phyloP scores from a whole-genome alignment of 768 basidiomycete species.

The Naganishia kalamii region DNA sequence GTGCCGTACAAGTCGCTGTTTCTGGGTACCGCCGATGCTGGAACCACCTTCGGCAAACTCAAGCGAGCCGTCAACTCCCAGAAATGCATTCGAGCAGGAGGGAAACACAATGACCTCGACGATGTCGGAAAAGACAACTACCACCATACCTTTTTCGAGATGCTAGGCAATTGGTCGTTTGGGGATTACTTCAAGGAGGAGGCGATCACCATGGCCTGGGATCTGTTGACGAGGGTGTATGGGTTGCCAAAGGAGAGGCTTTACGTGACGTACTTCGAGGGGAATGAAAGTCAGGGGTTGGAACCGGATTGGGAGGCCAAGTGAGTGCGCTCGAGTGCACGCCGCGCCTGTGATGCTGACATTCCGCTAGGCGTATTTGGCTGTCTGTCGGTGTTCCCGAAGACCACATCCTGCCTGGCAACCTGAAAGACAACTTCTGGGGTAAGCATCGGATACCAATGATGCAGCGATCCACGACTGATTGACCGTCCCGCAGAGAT shows the following conservation, averaged over 20 bases:
- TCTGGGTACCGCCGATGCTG: conserved; percentile 92
- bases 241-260: conserved; percentile 79
- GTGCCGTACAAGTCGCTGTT: conserved; percentile 91
- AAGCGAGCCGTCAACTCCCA: conserved; percentile 93
- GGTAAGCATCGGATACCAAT: conserved; percentile 47
- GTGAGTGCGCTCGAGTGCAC: conserved; percentile 26
- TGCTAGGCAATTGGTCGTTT: conserved; percentile 99
- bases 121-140: conserved; percentile 94
- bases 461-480: conserved; percentile 52
- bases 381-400: conserved; percentile 78
- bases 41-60: conserved; percentile 81
- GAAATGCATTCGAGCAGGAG: conserved; percentile 97
- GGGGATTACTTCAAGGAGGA: conserved; percentile 99
- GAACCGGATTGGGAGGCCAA: conserved; percentile 84
- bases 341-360: no score
- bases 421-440: conserved; percentile 98
- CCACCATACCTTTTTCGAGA: conserved; percentile 96
- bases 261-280: conserved; percentile 97
- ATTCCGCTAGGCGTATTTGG: conserved; percentile 62
- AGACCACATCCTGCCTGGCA: conserved; percentile 85
- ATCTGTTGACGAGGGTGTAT: conserved; percentile 82
- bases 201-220: conserved; percentile 88
- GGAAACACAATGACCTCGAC: conserved; percentile 98
- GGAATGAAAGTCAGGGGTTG: conserved; percentile 72
- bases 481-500: conserved; percentile 53